A percentile compares a stretch with the other conserved stretches of the same genome.
Evolutionary conservation across 2,329 filamentous ascomycete species (phyloP).

Genomic region (Aspergillus sp.): DNA sequence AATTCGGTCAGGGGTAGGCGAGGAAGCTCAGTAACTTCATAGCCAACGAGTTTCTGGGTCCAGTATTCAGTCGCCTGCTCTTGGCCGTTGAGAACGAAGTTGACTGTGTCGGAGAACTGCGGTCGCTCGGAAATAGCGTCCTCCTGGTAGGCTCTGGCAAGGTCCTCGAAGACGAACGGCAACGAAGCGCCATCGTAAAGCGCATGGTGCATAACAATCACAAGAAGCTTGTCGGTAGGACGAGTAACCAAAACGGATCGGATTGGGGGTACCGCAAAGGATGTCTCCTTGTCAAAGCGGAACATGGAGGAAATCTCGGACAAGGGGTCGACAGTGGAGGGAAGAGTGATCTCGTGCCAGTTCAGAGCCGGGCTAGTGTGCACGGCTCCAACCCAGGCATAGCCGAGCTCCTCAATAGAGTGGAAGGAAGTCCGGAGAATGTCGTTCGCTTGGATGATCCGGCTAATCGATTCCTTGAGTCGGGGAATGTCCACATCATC

Average conservation of each 20-base stretch:
- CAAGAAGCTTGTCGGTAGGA: slow-evolving; percentile 30
- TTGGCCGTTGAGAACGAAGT: slow-evolving; percentile 42
- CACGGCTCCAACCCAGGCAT: slow-evolving; percentile 22
- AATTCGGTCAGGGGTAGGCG: slow-evolving; percentile 6
- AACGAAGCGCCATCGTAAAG: slow-evolving; percentile 83
- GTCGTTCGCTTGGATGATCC: slow-evolving; percentile 46
- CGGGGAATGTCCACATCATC: slow-evolving; percentile 36
- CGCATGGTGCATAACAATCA: slow-evolving; percentile 70
- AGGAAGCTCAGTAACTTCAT: slow-evolving; percentile 16
- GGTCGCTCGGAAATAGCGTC: slow-evolving; percentile 7
- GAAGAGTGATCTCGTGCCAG: slow-evolving; percentile 14
- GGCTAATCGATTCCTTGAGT: slow-evolving; percentile 52
- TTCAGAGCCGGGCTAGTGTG: slow-evolving; percentile 14
- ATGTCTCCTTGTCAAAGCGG: slow-evolving; percentile 12
- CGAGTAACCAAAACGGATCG: slow-evolving; percentile 27
- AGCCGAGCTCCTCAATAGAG: slow-evolving; percentile 13
- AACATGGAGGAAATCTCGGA: slow-evolving; percentile 7
- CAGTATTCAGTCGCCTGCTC: slow-evolving; percentile 36
- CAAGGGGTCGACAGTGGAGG: slow-evolving; percentile 9
- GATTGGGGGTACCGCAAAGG: slow-evolving; percentile 25
- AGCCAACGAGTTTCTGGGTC: slow-evolving; percentile 15
- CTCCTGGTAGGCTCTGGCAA: slow-evolving; percentile 55
- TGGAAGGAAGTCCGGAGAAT: slow-evolving; percentile 58
- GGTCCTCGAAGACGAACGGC: slow-evolving; percentile 61
- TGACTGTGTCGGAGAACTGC: slow-evolving; percentile 45